phyloP scores from a whole-genome alignment of 306 rosid species.

The Fagus sylvatica region DNA sequence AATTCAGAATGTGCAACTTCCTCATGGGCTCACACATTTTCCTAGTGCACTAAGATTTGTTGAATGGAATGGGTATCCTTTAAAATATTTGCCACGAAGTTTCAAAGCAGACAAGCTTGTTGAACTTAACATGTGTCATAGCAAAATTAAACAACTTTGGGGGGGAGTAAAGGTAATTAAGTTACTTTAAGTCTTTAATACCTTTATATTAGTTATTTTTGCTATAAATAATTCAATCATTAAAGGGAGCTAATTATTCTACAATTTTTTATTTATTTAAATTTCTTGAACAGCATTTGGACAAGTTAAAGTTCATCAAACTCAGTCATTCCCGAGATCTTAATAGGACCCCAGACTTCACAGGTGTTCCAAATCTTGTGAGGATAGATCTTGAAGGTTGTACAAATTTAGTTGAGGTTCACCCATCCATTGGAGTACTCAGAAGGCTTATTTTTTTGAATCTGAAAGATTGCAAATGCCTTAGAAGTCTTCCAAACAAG shows the following conservation, averaged over 20 bases:
- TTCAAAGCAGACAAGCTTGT: not conserved
- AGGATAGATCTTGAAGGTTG: not conserved
- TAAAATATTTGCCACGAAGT: not conserved
- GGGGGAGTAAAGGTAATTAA: conserved; percentile 4
- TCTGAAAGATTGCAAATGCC: not conserved
- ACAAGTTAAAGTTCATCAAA: not conserved
- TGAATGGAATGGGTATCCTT: conserved; percentile 6
- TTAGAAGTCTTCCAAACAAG: not conserved
- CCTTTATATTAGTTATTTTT: too few species aligned
- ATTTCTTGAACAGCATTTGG: too few species aligned
- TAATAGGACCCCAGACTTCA: not conserved
- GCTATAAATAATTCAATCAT: too few species aligned
- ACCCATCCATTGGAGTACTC: not conserved
- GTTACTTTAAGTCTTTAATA: too few species aligned
- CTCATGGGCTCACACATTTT: not conserved
- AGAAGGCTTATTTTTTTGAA: not conserved
- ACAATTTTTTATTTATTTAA: too few species aligned
- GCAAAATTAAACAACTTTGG: conserved; percentile 1
- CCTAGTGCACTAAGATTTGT: conserved; percentile 2
- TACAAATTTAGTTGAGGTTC: not conserved
- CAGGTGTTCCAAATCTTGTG: not conserved
- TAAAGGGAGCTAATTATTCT: too few species aligned
- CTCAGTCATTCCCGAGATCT: not conserved
- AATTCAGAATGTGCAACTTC: not conserved
- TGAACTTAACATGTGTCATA: not conserved